Conservation (phyloP, 345 rosid species). For the Gossypium raimondii region DNA sequence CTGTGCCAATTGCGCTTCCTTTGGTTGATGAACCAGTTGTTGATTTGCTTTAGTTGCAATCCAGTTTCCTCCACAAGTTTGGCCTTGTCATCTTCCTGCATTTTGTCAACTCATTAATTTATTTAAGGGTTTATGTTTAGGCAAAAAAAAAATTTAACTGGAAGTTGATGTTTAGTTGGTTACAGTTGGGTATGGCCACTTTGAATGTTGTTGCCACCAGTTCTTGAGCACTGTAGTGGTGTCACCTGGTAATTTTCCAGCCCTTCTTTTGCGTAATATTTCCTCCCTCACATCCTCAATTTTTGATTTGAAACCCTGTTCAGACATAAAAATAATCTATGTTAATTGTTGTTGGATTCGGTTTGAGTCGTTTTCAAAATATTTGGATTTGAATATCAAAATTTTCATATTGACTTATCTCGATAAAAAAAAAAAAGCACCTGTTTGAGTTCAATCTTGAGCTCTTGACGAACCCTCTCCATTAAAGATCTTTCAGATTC, state of each 20-base stretch:
- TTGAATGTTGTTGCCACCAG: constrained; percentile 98
- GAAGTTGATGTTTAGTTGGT: constrained; percentile 15
- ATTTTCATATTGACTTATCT: too few species aligned
- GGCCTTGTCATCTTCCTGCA: constrained; percentile 96
- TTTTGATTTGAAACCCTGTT: constrained; percentile 84
- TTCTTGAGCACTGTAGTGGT: constrained; percentile 85
- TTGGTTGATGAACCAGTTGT: constrained; percentile 98
- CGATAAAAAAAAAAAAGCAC: constrained; percentile 20
- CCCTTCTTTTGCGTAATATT: constrained; percentile 88
- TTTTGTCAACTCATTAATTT: neutral
- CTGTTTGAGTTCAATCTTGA: constrained; percentile 93
- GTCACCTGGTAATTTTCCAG: constrained; percentile 95
- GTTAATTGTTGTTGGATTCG: too few species aligned
- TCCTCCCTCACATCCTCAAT: constrained; percentile 98
- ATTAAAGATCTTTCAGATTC: constrained; percentile 94
- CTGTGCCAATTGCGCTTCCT: constrained; percentile 97
- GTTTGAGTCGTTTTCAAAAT: too few species aligned
- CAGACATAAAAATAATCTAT: too few species aligned
- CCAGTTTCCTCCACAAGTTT: constrained; percentile 98
- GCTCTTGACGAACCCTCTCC: constrained; percentile 95
- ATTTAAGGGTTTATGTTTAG: neutral
- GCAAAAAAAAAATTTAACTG: neutral
- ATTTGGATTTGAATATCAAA: too few species aligned
- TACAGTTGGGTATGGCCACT: constrained; percentile 99
- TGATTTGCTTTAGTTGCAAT: constrained; percentile 91